Base-by-base conservation (phyloP, 2,329 filamentous ascomycete genomes). In the Aureobasidium sp. region DNA sequence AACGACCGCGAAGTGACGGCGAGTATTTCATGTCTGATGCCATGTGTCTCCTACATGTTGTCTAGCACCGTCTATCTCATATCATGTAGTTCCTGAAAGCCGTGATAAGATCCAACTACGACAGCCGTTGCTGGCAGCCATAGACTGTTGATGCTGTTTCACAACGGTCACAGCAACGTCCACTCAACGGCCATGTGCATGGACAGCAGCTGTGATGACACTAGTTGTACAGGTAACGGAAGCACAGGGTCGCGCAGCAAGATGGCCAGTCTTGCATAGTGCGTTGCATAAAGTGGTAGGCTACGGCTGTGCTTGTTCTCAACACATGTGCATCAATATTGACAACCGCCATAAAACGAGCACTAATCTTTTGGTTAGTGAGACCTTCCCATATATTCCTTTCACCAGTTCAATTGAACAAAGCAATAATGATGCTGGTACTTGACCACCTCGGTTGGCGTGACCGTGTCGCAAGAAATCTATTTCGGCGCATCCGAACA, bases 251-350 rank as follows among this genome's bases (percentile, higher is more conserved):
- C 53, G 36, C 20, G 31, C 29, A 58, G n/a, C 39, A 42, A 34
- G 39, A 42, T 57, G 41, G 11, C 17, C 25, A 34, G 25, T 56
- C 12, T 58, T 48, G n/a, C 39, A 29, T 20, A 20, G 14, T 11
- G 39, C 29, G 14, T 9, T 57, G 39, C 41, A 47, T 58, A 58
- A 58, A 20, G 25, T 31, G 47, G 42, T 48, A 58, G 20, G 55
- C 55, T 31, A 58, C 41, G 42, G 20, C 39, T 48, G 29, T 31
- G 39, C 55, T 39, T 31, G 47, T 34, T 29, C 14, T 41, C 20
- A 58, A 14, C 41, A 58, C 55, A 48, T 58, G 42, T 27, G 55
- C 55, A 51, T 29, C 27, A 48, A 29, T 48, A 58, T 44, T 39
- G 42, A 34, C 34, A 58, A 48, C 55, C 22, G 55, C 22, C 41